phyloP scores from a whole-genome alignment of 768 basidiomycete species.

The Imleria badia region DNA sequence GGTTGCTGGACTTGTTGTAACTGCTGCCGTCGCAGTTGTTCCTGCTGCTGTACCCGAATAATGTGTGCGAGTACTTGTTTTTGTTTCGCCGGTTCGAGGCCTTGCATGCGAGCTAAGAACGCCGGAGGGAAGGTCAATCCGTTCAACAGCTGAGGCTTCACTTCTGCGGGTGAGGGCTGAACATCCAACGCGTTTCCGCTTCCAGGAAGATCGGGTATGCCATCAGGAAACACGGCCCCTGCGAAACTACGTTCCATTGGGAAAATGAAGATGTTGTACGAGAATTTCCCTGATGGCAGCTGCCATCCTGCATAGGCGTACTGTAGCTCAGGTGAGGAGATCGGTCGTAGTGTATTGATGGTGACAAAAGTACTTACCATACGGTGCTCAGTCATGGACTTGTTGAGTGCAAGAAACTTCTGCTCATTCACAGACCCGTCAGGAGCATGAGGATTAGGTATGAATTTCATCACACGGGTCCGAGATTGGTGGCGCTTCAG shows the following conservation, averaged over 20 bases:
- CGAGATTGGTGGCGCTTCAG: conserved; percentile 37
- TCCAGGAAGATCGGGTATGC: conserved; percentile 45
- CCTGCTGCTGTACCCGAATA: conserved; percentile 13
- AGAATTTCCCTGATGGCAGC: conserved; percentile 40
- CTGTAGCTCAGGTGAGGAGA: conserved; percentile 29
- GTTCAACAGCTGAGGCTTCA: neutral
- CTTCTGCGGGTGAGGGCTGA: conserved; percentile 3
- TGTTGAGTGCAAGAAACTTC: conserved; percentile 41
- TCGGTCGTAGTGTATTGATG: neutral
- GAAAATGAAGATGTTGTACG: conserved; percentile 51
- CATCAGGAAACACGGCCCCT: conserved; percentile 53
- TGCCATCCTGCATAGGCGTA: conserved; percentile 55
- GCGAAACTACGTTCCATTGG: conserved; percentile 35
- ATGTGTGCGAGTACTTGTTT: conserved; percentile 19
- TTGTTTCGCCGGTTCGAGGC: conserved; percentile 25
- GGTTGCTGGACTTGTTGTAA: conserved; percentile 21
- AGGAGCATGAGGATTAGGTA: conserved; percentile 27
- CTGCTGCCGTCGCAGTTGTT: conserved; percentile 29
- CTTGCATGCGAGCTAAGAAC: conserved; percentile 20
- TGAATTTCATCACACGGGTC: conserved; percentile 44
- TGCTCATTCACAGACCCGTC: conserved; percentile 43
- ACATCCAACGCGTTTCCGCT: conserved; percentile 15
- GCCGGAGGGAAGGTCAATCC: conserved; percentile 8
- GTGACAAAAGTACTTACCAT: conserved; percentile 40
- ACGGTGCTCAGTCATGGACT: conserved; percentile 42